These are phyloP conservation scores for Primulina eburnea DNA, from an alignment of 257 asterid genomes.

Conservation along the genomic window DNA sequence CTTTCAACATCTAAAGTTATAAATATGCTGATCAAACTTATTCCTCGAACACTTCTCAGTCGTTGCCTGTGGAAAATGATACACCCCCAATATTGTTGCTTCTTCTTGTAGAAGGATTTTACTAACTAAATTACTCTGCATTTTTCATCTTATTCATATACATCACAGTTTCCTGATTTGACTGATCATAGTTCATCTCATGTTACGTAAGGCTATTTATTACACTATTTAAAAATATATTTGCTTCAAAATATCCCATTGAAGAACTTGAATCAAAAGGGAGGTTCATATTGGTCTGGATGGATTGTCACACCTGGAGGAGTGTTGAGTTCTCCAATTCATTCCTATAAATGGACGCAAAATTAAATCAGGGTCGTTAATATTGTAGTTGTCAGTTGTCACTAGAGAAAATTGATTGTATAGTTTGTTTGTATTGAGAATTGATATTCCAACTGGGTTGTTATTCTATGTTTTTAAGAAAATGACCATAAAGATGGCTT, in stretches of 20 bases:
- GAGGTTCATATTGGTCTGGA: not conserved
- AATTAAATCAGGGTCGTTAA: not conserved
- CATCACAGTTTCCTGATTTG: not conserved
- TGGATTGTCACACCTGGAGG: not conserved
- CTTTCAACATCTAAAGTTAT: not conserved
- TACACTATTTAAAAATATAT: not conserved
- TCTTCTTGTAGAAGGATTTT: not conserved
- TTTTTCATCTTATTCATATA: not conserved
- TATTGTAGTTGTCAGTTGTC: not conserved
- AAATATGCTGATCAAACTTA: too few relatives aligned
- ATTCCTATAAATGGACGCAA: not conserved
- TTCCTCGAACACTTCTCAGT: not conserved
- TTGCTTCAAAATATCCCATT: too few relatives aligned
- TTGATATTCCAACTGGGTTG: not conserved
- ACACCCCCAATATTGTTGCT: not conserved
- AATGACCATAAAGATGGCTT: not conserved
- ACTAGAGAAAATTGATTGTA: not conserved
- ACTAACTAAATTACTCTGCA: not conserved
- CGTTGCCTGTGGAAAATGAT: not conserved
- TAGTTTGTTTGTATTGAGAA: not conserved
- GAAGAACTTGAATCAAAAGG: not conserved
- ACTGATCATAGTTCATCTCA: not conserved
- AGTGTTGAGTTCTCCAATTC: not conserved
- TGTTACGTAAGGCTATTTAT: too few relatives aligned
- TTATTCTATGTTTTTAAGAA: not conserved